Percentiles rank a stretch among this genome's conserved stretches.
phyloP scores from a whole-genome alignment of 73 alveolate species.

The Paramecium pentaurelia region DNA sequence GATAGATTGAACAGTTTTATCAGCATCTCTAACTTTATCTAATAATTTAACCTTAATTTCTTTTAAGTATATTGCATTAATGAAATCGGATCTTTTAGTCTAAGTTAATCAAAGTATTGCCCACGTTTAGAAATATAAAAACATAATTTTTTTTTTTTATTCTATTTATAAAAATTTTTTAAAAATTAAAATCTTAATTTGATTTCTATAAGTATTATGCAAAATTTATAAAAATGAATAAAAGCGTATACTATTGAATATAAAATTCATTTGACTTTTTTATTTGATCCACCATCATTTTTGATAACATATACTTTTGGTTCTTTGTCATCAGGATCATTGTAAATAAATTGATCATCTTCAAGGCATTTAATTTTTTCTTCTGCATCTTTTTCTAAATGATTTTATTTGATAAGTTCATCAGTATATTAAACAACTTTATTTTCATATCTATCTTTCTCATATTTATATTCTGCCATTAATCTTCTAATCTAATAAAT shows the following conservation, averaged over 20 bases:
- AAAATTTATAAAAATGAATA: background rate
- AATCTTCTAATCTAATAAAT: background rate
- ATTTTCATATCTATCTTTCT: background rate
- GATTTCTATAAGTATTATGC: no score
- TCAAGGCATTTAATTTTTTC: background rate
- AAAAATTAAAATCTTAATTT: no score
- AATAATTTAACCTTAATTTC: no score
- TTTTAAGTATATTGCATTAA: no score
- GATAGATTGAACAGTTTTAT: no score
- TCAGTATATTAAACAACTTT: background rate
- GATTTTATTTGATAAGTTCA: background rate
- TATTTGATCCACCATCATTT: background rate
- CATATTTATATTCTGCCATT: conserved; percentile 27
- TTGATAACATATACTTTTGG: background rate
- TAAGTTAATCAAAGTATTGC: background rate
- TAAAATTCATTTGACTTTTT: background rate
- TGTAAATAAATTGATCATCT: background rate
- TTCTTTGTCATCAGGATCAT: background rate
- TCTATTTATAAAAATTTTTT: no score
- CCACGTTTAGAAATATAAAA: background rate
- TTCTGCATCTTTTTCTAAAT: background rate
- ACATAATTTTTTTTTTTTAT: no score
- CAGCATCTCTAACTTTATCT: no score
- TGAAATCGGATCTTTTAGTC: no score
- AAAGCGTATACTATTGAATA: background rate